Conservation (phyloP, 345 rosid genomes). For the Geranium rotundifolium region DNA sequence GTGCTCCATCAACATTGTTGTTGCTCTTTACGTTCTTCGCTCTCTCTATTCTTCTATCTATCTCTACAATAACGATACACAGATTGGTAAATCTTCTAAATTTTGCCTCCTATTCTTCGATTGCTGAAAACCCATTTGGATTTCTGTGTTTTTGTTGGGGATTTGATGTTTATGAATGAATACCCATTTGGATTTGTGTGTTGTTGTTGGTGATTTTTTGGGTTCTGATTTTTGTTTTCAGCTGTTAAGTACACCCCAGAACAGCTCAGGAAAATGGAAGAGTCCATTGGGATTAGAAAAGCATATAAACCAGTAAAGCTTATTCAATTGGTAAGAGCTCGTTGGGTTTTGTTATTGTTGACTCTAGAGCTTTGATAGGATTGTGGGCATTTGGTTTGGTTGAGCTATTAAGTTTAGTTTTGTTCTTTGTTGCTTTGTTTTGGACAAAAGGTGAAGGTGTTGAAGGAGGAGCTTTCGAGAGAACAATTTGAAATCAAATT, state of each 20-base stretch:
- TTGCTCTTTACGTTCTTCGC: conserved; percentile 85
- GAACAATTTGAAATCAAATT: conserved; percentile 33
- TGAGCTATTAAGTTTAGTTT: conserved; percentile 1
- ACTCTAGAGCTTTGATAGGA: too few relatives aligned
- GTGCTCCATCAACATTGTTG: conserved; percentile 79
- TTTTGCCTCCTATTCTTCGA: neutral
- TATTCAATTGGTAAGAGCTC: conserved; percentile 33
- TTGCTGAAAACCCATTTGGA: too few relatives aligned
- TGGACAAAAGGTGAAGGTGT: conserved; percentile 43
- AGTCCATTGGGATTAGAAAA: conserved; percentile 75
- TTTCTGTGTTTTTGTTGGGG: neutral
- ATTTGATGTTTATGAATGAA: too few relatives aligned
- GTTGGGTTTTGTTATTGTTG: neutral
- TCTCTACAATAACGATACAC: conserved; percentile 33
- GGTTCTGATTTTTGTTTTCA: conserved; percentile 3
- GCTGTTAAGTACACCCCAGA: conserved; percentile 64
- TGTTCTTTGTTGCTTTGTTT: neutral
- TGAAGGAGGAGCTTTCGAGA: conserved; percentile 29
- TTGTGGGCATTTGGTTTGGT: neutral
- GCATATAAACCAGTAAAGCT: conserved; percentile 53
- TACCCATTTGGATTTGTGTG: too few relatives aligned
- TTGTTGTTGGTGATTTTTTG: too few relatives aligned
- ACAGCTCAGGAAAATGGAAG: conserved; percentile 88
- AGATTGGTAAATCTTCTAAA: conserved; percentile 13
- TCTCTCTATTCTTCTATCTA: conserved; percentile 74